These are phyloP conservation scores for Lodderomyces metapsilosis DNA, from an alignment of 1,139 yeast genomes.

Conservation along the genomic window DNA sequence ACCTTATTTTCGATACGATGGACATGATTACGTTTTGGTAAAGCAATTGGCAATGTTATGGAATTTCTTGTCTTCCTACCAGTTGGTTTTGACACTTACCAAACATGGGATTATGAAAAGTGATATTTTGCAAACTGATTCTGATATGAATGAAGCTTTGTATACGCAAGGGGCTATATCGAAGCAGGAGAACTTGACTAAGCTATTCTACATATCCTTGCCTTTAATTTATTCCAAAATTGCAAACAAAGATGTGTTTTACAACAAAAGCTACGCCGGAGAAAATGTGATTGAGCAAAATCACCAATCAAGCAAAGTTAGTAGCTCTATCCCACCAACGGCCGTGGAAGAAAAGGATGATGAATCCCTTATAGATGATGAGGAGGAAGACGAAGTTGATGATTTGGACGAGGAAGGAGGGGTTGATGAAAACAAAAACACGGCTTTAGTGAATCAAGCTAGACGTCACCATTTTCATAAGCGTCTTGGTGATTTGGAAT, in stretches of 20 bases:
- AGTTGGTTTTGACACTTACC: constrained; percentile 29
- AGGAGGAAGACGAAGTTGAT: constrained; percentile 8
- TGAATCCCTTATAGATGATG: constrained; percentile 10
- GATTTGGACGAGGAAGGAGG: constrained; percentile 8
- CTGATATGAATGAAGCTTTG: constrained; percentile 24
- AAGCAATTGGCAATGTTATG: constrained; percentile 35
- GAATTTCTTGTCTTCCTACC: constrained; percentile 47
- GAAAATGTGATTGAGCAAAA: constrained; percentile 9
- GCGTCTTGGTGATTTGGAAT: constrained; percentile 3
- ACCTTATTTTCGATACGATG: constrained; percentile 11
- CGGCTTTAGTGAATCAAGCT: neutral
- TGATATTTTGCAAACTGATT: constrained; percentile 22
- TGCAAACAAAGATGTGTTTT: constrained; percentile 16
- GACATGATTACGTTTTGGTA: constrained; percentile 24
- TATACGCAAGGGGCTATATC: constrained; percentile 20
- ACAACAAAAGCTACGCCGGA: constrained; percentile 5
- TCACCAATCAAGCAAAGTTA: neutral
- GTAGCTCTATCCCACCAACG: constrained; percentile 1
- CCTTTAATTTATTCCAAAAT: constrained; percentile 18
- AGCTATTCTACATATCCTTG: constrained; percentile 31
- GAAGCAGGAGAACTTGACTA: constrained; percentile 17
- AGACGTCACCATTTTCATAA: constrained; percentile 8
- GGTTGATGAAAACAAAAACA: neutral
- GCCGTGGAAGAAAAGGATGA: constrained; percentile 9
- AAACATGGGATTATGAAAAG: constrained; percentile 22